Evolutionary conservation across 1,284 basidiomycete species (phyloP).

Genomic region (Lignosus rhinocerotis): DNA sequence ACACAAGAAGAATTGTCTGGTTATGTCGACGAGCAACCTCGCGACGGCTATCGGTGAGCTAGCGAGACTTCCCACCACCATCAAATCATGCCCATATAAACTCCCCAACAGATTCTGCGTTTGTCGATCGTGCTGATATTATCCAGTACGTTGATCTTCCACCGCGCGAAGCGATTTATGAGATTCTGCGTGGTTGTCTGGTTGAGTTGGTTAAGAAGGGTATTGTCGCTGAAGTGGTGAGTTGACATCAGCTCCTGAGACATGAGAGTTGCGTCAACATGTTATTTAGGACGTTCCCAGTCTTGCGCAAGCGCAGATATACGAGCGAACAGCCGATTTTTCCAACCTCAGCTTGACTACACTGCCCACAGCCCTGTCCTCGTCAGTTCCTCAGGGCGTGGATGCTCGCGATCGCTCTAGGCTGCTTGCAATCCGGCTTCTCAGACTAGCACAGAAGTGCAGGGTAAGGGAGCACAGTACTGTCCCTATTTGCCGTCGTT

Average conservation of each 20-base stretch:
- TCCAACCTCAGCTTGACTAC: constrained; percentile 17
- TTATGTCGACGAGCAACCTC: constrained; percentile 97
- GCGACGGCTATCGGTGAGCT: constrained; percentile 86
- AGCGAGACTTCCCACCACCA: not conserved
- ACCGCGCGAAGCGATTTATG: constrained; percentile 88
- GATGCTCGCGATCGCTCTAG: constrained; percentile 50
- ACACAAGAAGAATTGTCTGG: constrained; percentile 88
- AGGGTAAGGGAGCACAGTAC: constrained; percentile 51
- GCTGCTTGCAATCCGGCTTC: constrained; percentile 59
- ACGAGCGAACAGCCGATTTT: constrained; percentile 43
- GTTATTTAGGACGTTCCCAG: constrained; percentile 59
- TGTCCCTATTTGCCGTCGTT: not conserved
- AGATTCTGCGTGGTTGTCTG: constrained; percentile 87
- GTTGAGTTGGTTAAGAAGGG: constrained; percentile 77
- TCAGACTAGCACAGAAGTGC: constrained; percentile 70
- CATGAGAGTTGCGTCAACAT: not conserved
- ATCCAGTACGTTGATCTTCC: constrained; percentile 94
- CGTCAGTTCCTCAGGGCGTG: constrained; percentile 2
- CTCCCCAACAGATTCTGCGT: constrained; percentile 77
- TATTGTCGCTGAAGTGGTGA: constrained; percentile 63
- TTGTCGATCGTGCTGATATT: constrained; percentile 96
- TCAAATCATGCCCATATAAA: not conserved
- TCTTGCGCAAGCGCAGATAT: constrained; percentile 59
- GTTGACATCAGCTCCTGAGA: constrained; percentile 23
- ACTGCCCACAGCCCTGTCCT: not conserved